phyloP scores from a whole-genome alignment of 2,329 filamentous ascomycete genomes.

The Neonectria magnoliae region DNA sequence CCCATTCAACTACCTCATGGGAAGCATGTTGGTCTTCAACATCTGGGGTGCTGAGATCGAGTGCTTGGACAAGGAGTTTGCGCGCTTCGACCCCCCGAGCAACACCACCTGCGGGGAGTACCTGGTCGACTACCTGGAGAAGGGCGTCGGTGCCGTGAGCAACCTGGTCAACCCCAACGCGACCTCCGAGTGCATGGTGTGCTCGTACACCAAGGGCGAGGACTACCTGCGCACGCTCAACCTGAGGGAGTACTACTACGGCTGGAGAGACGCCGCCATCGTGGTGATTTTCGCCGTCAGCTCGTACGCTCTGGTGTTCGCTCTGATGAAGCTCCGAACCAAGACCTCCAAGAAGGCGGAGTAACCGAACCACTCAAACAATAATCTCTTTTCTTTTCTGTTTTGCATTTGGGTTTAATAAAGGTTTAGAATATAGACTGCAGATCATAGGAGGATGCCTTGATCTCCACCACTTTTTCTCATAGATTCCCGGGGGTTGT shows the following conservation, averaged over 20 bases:
- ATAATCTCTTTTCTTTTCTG: background rate
- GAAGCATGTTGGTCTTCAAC: slow-evolving; percentile 62
- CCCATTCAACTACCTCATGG: slow-evolving; percentile 71
- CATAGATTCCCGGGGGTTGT: background rate
- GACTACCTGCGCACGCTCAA: slow-evolving; percentile 71
- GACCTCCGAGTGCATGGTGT: slow-evolving; percentile 66
- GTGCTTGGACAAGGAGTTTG: slow-evolving; percentile 61
- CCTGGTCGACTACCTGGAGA: slow-evolving; percentile 59
- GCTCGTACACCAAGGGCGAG: slow-evolving; percentile 65
- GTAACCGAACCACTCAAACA: slow-evolving; percentile 19
- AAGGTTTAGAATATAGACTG: background rate
- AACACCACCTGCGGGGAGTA: slow-evolving; percentile 68
- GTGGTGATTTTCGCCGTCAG: slow-evolving; percentile 65
- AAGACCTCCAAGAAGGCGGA: slow-evolving; percentile 60
- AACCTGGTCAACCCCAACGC: slow-evolving; percentile 70
- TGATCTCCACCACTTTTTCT: background rate
- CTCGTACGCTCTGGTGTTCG: slow-evolving; percentile 60
- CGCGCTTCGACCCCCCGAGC: slow-evolving; percentile 60
- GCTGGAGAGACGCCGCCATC: slow-evolving; percentile 73
- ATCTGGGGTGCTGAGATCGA: slow-evolving; percentile 58
- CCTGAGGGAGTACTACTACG: slow-evolving; percentile 68
- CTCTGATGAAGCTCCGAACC: slow-evolving; percentile 59
- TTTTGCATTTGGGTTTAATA: background rate
- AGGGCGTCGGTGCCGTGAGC: slow-evolving; percentile 55
- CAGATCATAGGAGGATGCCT: background rate